Evolutionary conservation across 495 filamentous ascomycete species (phyloP), one percentile per base, ranked within the genome.

Genomic region (Penicillium coprophilum): DNA sequence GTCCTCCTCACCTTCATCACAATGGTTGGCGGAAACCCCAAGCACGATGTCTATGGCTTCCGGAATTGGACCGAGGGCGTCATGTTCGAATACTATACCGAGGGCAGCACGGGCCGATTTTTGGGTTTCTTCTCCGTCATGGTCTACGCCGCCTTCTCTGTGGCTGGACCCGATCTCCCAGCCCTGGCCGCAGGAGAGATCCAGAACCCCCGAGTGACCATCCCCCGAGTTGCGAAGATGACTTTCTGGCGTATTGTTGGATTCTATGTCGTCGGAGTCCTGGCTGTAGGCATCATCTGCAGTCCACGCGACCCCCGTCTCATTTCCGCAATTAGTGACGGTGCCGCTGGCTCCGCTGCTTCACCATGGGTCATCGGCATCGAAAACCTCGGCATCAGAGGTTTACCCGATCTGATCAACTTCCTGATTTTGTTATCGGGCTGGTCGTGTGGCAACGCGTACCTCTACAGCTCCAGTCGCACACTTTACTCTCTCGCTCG

Each of bases 111-210:
- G 0, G 77, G 77, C 6, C 67, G 74, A 0, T 76, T 76, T 40
- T 63, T 78, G 1, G 75, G 73, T 5, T 67, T 77, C 40, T 73
- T 77, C 56, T 72, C 71, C 10, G 71, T 71, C 12, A 63, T 80
- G 56, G 63, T 77, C n/a, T 76, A 76, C 47, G 72, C 73, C 0
- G 73, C 71, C 2, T 78, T 77, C 64, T 71, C 76, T 0, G 80
- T 83, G 46, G 78, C 77, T 9, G 83, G 82, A 28, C 80, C 80
- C 1, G 89, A 93, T 65, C 76, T 88, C 48, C 82, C 89, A 30
- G 86, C 85, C 53, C 80, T 95, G n/a, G 89, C 91, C 0, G 90
- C 88, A 30, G 89, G 88, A 56, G 91, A 96, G 71, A 85, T 89
- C 32, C 80, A 80, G 27, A 90, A 91, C 68, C 91, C 91, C 2